phyloP scores from a whole-genome alignment of 192 early-diverging fungal species.

The Coemansia reversa region DNA sequence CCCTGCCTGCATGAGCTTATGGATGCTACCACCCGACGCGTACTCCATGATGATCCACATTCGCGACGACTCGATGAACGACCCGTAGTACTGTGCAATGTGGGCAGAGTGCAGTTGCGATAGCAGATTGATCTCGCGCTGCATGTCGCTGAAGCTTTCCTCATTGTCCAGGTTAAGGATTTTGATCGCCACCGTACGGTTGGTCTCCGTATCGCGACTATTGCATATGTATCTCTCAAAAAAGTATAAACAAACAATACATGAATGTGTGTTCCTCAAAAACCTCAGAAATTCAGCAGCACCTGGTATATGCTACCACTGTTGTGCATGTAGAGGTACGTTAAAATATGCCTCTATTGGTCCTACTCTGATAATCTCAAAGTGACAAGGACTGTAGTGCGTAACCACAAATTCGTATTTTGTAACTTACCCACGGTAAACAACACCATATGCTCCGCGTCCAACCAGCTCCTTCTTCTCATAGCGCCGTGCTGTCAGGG shows the following conservation, averaged over 20 bases:
- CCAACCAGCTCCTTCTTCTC: slow-evolving; percentile 54
- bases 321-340: background rate
- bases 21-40: slow-evolving; percentile 90
- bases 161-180: slow-evolving; percentile 95
- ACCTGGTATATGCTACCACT: background rate
- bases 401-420: background rate
- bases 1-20: slow-evolving; percentile 71
- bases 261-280: background rate
- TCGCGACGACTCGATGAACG: slow-evolving; percentile 84
- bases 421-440: slow-evolving; percentile 46
- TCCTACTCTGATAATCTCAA: background rate
- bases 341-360: background rate
- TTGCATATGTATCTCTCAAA: background rate
- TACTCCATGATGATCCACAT: slow-evolving; percentile 99
- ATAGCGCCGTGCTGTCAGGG: slow-evolving; percentile 50
- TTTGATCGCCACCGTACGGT: slow-evolving; percentile 91
- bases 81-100: slow-evolving; percentile 93
- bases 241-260: slow-evolving; percentile 2
- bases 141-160: slow-evolving; percentile 94
- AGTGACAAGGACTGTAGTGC: background rate
- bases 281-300: background rate
- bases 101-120: slow-evolving; percentile 83
- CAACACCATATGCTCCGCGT: slow-evolving; percentile 54
- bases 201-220: slow-evolving; percentile 65
- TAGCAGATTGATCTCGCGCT: slow-evolving; percentile 89